Evolutionary conservation across 176 grass and related monocot genomes (phyloP), one percentile per base, ranked within the genome.

Genomic region (Triticum dicoccoides): DNA sequence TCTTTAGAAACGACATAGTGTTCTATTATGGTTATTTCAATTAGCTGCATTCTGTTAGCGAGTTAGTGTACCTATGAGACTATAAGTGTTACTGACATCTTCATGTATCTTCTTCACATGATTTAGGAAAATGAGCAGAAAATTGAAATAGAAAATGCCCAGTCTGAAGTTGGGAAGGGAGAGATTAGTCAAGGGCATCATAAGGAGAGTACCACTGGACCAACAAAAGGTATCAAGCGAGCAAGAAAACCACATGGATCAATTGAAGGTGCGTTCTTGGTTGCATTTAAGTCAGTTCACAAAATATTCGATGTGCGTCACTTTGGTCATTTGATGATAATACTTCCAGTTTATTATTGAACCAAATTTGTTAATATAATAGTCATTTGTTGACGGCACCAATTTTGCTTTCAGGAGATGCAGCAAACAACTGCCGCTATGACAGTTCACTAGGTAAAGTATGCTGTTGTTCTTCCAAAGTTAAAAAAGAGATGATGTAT

Each of bases 381-480:
- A 17, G 6, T 15, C 61, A 79, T 84, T 27, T 80, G 38, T 77
- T 83, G 81, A 32, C 29, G 9, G 76, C 34, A 77, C 82, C 63
- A 69, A 69, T 78, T 66, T 82, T 92, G 32, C 77, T 94, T 94
- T 82, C 88, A 97, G 92, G 92, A 82, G 87, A 83, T 70, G 65
- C 80, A 0, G 18, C 80, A 65, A 90, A 85, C 83, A 87, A 89
- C 76, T 94, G 93, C 72, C 93, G 93, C 21, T 95, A 95, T 45
- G 96, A 98, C 72, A 98, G 52, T 86, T 98, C 96, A 35, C 73
- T 98, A 91, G 94, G 96, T 98, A 84, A 85, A 29, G 69, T 45
- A 44, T 86, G 41, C 5, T 11, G 69, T 23, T 17, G 58, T 45
- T 65, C 59, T 37, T 64, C 17, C 79, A 17, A 58, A 77, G 17